These are phyloP conservation scores for Fraxinus albicans DNA, from an alignment of 305 asterid species.

Conservation along the genomic window DNA sequence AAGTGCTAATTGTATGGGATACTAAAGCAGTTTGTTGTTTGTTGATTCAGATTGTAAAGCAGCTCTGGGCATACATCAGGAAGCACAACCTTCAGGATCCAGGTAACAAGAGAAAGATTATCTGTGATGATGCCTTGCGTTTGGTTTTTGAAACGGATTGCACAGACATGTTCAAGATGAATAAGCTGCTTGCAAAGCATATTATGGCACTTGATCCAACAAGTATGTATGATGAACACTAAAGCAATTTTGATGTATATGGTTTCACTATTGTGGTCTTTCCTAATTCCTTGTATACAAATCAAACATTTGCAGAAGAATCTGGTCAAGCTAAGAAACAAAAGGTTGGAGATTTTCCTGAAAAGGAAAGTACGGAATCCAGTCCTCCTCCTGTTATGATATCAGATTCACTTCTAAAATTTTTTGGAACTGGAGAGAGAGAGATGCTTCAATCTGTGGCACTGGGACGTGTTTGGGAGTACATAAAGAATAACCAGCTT, in stretches of 20 bases:
- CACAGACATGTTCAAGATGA: slow-evolving; percentile 86
- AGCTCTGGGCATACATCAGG: slow-evolving; percentile 70
- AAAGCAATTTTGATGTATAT: neutral
- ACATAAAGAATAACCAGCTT: slow-evolving; percentile 62
- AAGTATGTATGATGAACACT: slow-evolving; percentile 37
- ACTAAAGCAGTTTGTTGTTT: slow-evolving; percentile 6
- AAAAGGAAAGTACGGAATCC: slow-evolving; percentile 31
- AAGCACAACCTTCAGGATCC: slow-evolving; percentile 77
- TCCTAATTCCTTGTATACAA: neutral
- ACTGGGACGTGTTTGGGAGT: slow-evolving; percentile 62
- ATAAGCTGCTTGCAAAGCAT: slow-evolving; percentile 74
- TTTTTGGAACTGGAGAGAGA: slow-evolving; percentile 53
- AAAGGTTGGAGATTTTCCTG: slow-evolving; percentile 45
- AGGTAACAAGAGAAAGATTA: slow-evolving; percentile 60
- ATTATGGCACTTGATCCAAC: slow-evolving; percentile 54
- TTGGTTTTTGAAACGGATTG: slow-evolving; percentile 58
- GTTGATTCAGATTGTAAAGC: slow-evolving; percentile 53
- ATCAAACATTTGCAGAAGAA: slow-evolving; percentile 40
- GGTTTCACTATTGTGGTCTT: neutral
- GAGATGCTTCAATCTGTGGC: slow-evolving; percentile 65
- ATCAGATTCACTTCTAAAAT: slow-evolving; percentile 66
- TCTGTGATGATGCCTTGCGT: slow-evolving; percentile 62
- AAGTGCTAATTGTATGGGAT: neutral
- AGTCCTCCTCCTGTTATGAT: slow-evolving; percentile 37
- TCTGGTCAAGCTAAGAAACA: slow-evolving; percentile 52